Evolutionary conservation across 1,139 yeast species (phyloP).

Genomic region (Saccharomycopsis phalli): DNA sequence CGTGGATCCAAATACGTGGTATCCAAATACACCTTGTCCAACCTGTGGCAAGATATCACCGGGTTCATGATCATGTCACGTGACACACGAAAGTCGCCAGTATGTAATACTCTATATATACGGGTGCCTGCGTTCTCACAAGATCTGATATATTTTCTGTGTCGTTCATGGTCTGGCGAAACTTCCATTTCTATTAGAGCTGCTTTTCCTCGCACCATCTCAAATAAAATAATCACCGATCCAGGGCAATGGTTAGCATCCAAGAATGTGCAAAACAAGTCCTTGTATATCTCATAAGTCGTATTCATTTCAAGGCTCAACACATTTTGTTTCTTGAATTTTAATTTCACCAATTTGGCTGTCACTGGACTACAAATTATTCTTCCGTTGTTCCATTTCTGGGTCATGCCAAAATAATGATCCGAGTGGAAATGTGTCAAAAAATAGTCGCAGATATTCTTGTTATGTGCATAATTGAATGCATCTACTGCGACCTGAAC

Average conservation of each 20-base stretch:
- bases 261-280: constrained; percentile 50
- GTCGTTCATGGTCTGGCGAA: constrained; percentile 2
- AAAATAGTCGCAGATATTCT: constrained; percentile 42
- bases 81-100: constrained; percentile 86
- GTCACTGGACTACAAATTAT: constrained; percentile 72
- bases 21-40: constrained; percentile 67
- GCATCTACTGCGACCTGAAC: constrained; percentile 57
- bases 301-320: constrained; percentile 38
- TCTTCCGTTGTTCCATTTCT: constrained; percentile 61
- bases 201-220: constrained; percentile 29
- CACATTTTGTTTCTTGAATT: constrained; percentile 50
- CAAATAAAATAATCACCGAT: constrained; percentile 70
- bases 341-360: constrained; percentile 42
- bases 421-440: constrained; percentile 86
- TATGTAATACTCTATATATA: constrained; percentile 48
- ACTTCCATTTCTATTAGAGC: not conserved
- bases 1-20: constrained; percentile 78
- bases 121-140: constrained; percentile 15
- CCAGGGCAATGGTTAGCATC: constrained; percentile 98
- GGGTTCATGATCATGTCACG: constrained; percentile 35
- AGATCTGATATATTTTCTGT: constrained; percentile 12
- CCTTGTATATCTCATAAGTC: constrained; percentile 30
- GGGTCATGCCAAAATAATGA: constrained; percentile 81
- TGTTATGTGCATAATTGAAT: constrained; percentile 45
- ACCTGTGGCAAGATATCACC: constrained; percentile 28